Evolutionary conservation across 495 filamentous ascomycete genomes (phyloP), one percentile per base, ranked within the genome.

Genomic region (Daldinia vernicosa): DNA sequence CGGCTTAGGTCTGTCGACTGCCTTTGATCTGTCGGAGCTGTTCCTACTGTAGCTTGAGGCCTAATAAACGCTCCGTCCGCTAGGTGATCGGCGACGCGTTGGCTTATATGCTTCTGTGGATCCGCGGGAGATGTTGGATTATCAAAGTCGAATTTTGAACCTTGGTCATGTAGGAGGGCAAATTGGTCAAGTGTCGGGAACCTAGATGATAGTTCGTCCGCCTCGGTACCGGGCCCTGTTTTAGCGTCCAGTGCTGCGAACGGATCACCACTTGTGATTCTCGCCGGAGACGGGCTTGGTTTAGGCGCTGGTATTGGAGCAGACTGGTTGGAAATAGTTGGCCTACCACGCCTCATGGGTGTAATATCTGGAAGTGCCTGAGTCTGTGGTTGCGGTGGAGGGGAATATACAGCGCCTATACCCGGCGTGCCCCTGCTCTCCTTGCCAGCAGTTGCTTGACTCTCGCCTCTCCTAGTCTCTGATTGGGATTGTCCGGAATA

Each of bases 121-220:
- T 86, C 79, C 14, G 79, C 78, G 12, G 84, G 72, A 33, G 84
- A 77, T 6, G 77, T 71, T 35, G 82, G 84, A 22, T 84, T 83
- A 67, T 90, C 88, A 76, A 98, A 98, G n/a, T 95, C 90, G 76
- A 97, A 98, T 63, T 93, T 95, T 57, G 87, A 83, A 12, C 93
- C 92, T 43, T 90, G 88, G 70, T 97, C 93, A 69, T 97, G 93
- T 45, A 97, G 83, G 43, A 98, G 84, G 26, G 94, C 88, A 76
- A 99, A 99, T 70, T 98, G 93, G 66, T 99, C 95, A 30, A 99
- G 84, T 9, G 93, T 93, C 3, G 95, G 95, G 71, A 98, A 99
- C 56, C 91, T 87, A 52, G 88, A 86, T 3, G 94, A 92, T 58
- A 97, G 80, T 71, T 98, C 96, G 71, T 98, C 95, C 6, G 79